A percentile compares a stretch with the other conserved stretches of the same genome.
phyloP scores from a whole-genome alignment of 352 stramenopile species.

The Phytophthora idaei region DNA sequence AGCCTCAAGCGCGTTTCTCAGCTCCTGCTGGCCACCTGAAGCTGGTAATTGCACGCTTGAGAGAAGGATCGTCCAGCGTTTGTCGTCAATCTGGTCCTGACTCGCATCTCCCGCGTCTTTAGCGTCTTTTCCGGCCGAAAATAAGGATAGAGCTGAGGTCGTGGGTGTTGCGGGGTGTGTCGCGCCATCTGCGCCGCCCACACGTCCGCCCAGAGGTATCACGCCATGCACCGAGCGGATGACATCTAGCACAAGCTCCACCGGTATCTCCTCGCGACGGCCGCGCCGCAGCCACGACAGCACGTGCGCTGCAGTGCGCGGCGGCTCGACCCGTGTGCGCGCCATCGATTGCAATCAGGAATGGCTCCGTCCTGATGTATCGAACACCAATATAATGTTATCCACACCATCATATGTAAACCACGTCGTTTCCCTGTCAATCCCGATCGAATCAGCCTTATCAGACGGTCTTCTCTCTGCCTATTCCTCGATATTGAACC shows the following conservation, averaged over 20 bases:
- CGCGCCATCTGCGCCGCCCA: conserved; percentile 20
- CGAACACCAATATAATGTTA: no score
- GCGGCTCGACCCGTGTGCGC: conserved; percentile 13
- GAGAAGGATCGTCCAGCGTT: conserved; percentile 39
- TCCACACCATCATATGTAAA: no score
- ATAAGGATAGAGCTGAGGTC: conserved; percentile 12
- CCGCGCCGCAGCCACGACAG: conserved; percentile 47
- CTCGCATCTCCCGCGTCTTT: not conserved
- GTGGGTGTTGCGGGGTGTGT: conserved; percentile 31
- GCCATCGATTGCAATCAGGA: conserved; percentile 6
- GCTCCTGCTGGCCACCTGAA: conserved; percentile 28
- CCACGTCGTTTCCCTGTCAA: no score
- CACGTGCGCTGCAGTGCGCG: conserved; percentile 21
- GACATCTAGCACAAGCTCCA: conserved; percentile 37
- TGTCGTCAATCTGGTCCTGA: conserved; percentile 11
- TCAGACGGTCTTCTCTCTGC: conserved; percentile 13
- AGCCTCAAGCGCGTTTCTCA: conserved; percentile 34
- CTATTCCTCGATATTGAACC: conserved; percentile 24
- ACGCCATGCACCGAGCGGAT: conserved; percentile 56
- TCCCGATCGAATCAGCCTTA: not conserved
- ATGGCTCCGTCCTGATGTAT: not conserved
- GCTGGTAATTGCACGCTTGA: conserved; percentile 41
- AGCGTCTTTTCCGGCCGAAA: conserved; percentile 8
- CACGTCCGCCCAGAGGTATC: conserved; percentile 55
- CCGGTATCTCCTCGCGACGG: conserved; percentile 34